Evolutionary conservation across 129 eudicot genomes (phyloP), one percentile per base, ranked within the genome.

Genomic region (Flaveria robusta): DNA sequence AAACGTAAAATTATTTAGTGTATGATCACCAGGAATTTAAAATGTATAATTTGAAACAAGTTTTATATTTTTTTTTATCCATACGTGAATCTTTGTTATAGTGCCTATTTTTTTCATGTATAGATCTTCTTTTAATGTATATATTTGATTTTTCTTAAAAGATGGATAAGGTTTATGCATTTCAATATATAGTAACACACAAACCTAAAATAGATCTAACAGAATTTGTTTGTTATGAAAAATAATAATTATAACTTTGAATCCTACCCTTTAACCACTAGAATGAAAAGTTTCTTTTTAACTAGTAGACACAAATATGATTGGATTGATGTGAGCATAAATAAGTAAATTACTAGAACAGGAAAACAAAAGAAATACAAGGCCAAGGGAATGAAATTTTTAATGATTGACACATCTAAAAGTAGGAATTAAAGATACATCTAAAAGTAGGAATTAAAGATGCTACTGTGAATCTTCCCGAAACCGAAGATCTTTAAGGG

Each of bases 351-450:
- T 12, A 14, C 26, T 15, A 42, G 11, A 60, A 31, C 37, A 49
- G 46, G 55, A 42, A 26, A 68, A 37, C 18, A 71, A 55, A 79
- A 74, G 47, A 59, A 65, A 79, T 59, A 45, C 55, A 68, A 62
- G 60, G 29, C 62, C 4, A 52, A 34, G 66, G 29, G 45, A 54
- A 59, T 68, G 49, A 77, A 77, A 77, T 11, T 77, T 11, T 14
- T 55, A 68, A 77, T 77, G 75, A 77, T 77, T 77, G 81, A n/a
- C 62, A 77, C 10, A 8, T 9, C 47, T 43, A 43, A 68, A 77
- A 55, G 68, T 68, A 77, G 75, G 37, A 31, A 31, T 31, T 31
- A 5, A 47, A 47, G 52, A 47, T 47, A 77, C 10, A 8, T 9
- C 47, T 43, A 43, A 68, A 77, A 55, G 68, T 68, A 77, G 75